Evolutionary conservation across 2,329 filamentous ascomycete species (phyloP), one percentile per base, ranked within the genome.

Genomic region (Cladosporium sp.): DNA sequence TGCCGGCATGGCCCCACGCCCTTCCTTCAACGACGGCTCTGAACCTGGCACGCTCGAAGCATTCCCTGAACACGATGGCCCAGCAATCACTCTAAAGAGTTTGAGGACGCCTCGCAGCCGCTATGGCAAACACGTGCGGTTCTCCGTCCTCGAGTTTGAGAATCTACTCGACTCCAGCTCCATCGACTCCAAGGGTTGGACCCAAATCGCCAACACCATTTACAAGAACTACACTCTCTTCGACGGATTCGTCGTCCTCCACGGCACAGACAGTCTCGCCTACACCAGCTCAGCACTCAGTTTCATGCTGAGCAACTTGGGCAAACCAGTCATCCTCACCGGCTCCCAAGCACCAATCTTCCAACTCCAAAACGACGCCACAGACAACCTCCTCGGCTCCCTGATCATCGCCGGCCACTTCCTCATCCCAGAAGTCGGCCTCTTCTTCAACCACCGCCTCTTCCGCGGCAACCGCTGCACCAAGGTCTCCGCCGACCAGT

Each of bases 371-470:
- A 93, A 86, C 45, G 91, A 96, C 67, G 91, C 90, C 8, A 86
- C 90, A 32, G 90, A 94, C 71, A 96, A 95, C 62, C 78, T 96
- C 11, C 79, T 95, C 4, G 88, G 88, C 16, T 91, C 88, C 1
- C 78, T 95, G 62, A 89, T 95, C 63, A 85, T 95, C 50, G 91
- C 91, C 3, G 89, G 89, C 29, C 93, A 93, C 53, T 95, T 95
- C 64, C 86, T 89, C 72, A 88, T 96, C 51, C 90, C 91, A 0
- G 91, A 95, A 67, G 91, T 96, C 47, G 91, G 88, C 65, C 78
- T 96, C 30, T 95, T 94, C 74, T 96, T 96, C 76, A 88, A 93
- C 69, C 87, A 94, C 72, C 88, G 84, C 58, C 79, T 96, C 16
- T 94, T 91, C 71, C 83, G 91, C 20, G 91, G 91, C 13, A 95